phyloP scores from a whole-genome alignment of 1,284 basidiomycete species.

The Leccinum angustisporum region DNA sequence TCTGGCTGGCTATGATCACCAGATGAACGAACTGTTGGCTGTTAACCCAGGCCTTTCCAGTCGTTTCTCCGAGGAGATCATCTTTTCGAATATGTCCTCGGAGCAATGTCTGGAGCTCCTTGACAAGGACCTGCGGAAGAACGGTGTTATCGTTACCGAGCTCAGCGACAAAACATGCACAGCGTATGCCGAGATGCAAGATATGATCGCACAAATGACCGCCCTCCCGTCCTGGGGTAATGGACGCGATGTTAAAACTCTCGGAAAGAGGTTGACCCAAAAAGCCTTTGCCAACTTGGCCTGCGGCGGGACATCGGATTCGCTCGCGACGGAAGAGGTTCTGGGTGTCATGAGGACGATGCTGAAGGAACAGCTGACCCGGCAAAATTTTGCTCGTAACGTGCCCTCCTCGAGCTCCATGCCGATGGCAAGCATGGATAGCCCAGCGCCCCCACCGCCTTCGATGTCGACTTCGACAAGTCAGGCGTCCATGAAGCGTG shows the following conservation, averaged over 20 bases:
- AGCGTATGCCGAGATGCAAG: constrained; percentile 37
- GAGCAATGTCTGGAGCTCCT: constrained; percentile 52
- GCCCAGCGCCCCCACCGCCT: constrained; percentile 20
- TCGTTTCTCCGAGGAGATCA: constrained; percentile 61
- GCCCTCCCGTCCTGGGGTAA: constrained; percentile 59
- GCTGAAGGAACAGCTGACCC: constrained; percentile 24
- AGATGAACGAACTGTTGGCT: constrained; percentile 58
- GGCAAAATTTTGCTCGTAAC: constrained; percentile 10
- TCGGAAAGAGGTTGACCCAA: constrained; percentile 48
- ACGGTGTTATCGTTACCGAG: constrained; percentile 38
- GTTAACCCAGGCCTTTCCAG: constrained; percentile 65
- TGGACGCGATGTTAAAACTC: constrained; percentile 56
- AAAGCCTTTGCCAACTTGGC: constrained; percentile 31
- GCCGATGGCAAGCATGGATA: constrained; percentile 26
- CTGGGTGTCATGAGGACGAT: constrained; percentile 19
- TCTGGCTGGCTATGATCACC: constrained; percentile 64
- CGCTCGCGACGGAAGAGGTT: constrained; percentile 20
- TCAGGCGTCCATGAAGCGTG: constrained; percentile 17
- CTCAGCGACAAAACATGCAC: constrained; percentile 37
- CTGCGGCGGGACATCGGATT: constrained; percentile 17
- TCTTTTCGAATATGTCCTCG: constrained; percentile 53
- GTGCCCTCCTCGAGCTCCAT: constrained; percentile 1
- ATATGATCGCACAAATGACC: constrained; percentile 42
- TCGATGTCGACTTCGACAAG: constrained; percentile 29
- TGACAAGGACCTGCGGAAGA: constrained; percentile 44